phyloP scores from a whole-genome alignment of 371 early-diverging fungal species.

The Saksenaea oblongispora region DNA sequence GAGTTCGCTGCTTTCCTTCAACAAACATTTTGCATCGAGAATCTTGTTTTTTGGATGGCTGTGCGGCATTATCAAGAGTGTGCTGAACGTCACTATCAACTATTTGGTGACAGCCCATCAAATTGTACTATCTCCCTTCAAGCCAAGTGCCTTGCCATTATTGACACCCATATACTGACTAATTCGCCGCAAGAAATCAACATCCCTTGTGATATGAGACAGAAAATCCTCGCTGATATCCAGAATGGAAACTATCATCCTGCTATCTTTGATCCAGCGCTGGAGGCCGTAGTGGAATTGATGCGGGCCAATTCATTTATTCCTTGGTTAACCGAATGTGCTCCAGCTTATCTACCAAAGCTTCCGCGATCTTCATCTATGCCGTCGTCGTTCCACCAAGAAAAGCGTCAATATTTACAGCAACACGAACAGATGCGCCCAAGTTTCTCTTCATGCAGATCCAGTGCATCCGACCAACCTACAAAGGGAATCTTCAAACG shows the following conservation, averaged over 20 bases:
- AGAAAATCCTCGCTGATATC: constrained; percentile 34
- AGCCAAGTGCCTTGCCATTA: constrained; percentile 23
- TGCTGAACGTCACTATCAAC: neutral
- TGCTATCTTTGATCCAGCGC: constrained; percentile 34
- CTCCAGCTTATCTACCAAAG: constrained; percentile 2
- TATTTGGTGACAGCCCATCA: neutral
- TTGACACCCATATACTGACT: constrained; percentile 35
- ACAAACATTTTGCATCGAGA: constrained; percentile 45
- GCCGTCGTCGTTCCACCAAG: neutral
- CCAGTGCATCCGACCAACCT: neutral
- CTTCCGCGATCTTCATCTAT: constrained; percentile 1
- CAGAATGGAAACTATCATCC: constrained; percentile 23
- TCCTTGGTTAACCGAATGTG: constrained; percentile 31
- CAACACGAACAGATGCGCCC: neutral
- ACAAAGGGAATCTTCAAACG: neutral
- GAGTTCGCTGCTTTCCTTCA: constrained; percentile 39
- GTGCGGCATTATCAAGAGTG: constrained; percentile 31
- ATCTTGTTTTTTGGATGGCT: constrained; percentile 47
- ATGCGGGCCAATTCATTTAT: constrained; percentile 52
- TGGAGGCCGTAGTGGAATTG: constrained; percentile 42
- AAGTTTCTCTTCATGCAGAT: neutral
- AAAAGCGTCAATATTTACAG: neutral
- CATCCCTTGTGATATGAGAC: constrained; percentile 52
- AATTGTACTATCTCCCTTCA: neutral
- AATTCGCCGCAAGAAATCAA: constrained; percentile 54